phyloP scores from a whole-genome alignment of 352 stramenopile species.

The Pythium periplocum region DNA sequence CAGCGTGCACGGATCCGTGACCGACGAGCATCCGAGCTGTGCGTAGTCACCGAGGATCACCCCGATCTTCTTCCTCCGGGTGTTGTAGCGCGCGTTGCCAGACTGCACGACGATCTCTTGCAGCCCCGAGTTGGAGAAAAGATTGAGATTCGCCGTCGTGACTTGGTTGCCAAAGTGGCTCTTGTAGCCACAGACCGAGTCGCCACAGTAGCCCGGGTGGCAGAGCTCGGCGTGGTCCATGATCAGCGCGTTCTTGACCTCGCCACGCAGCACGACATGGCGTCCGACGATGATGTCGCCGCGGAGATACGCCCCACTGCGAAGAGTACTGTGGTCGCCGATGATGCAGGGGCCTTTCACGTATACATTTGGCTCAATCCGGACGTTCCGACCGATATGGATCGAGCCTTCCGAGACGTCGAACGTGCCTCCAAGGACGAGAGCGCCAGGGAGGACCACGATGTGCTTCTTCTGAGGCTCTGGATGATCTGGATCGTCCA shows the following conservation, averaged over 20 bases:
- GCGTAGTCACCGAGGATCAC: conserved; percentile 65
- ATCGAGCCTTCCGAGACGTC: conserved; percentile 70
- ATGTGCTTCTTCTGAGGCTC: conserved; percentile 30
- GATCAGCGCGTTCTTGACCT: conserved; percentile 71
- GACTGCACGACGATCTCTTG: conserved; percentile 21
- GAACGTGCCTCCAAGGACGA: conserved; percentile 57
- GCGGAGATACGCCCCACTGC: conserved; percentile 61
- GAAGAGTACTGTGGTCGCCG: conserved; percentile 48
- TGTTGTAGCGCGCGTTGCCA: conserved; percentile 44
- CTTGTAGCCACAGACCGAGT: conserved; percentile 68
- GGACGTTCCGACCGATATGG: conserved; percentile 47
- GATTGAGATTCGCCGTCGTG: conserved; percentile 67
- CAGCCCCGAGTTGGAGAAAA: conserved; percentile 25
- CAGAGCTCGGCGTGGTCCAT: conserved; percentile 70
- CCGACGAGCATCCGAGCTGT: conserved; percentile 64
- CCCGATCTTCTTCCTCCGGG: conserved; percentile 59
- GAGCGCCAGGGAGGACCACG: conserved; percentile 35
- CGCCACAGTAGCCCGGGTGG: conserved; percentile 68
- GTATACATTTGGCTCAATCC: conserved; percentile 62
- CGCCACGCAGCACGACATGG: conserved; percentile 55
- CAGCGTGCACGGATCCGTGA: conserved; percentile 72
- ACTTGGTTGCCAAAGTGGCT: conserved; percentile 84
- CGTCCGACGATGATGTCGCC: conserved; percentile 59
- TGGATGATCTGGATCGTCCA: conserved; percentile 17
- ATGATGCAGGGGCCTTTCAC: conserved; percentile 79